Percentiles rank a stretch among this genome's conserved stretches.
phyloP scores from a whole-genome alignment of 805 yeast genomes.

The Zygotorulaspora chibaensis region DNA sequence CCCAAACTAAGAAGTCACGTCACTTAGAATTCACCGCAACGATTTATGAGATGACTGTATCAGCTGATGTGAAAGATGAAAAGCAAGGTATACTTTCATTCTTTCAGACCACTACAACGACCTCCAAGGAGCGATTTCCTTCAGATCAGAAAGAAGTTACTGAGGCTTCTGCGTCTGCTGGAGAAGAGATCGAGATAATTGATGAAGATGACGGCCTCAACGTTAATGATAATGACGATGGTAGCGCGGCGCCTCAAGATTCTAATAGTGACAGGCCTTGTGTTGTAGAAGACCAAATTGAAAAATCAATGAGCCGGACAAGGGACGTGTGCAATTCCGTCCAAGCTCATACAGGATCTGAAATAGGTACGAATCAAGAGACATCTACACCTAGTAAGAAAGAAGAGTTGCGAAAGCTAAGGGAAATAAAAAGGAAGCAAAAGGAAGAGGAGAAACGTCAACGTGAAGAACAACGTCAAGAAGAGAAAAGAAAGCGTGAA shows the following conservation, averaged over 20 bases:
- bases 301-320: too few relatives aligned
- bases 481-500: conserved; percentile 32
- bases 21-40: too few relatives aligned
- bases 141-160: background rate
- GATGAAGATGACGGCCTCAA: conserved; percentile 1
- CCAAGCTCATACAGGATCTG: background rate
- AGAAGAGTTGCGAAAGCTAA: conserved; percentile 14
- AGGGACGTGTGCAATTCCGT: too few relatives aligned
- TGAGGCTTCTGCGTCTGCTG: background rate
- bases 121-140: background rate
- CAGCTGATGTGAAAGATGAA: conserved; percentile 6
- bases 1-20: too few relatives aligned
- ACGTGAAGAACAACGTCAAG: conserved; percentile 18
- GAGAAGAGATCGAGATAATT: background rate
- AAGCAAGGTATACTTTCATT: conserved; percentile 25
- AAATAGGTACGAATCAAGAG: background rate
- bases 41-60: conserved; percentile 1
- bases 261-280: background rate
- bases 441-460: conserved; percentile 19
- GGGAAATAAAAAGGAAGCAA: conserved; percentile 15
- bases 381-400: conserved; percentile 6
- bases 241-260: background rate
- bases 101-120: conserved; percentile 16
- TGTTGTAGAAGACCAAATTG: background rate
- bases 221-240: background rate